A percentile compares a stretch with the other conserved stretches of the same genome.
Evolutionary conservation across 768 basidiomycete species (phyloP).

Genomic region (Mycena amicta): DNA sequence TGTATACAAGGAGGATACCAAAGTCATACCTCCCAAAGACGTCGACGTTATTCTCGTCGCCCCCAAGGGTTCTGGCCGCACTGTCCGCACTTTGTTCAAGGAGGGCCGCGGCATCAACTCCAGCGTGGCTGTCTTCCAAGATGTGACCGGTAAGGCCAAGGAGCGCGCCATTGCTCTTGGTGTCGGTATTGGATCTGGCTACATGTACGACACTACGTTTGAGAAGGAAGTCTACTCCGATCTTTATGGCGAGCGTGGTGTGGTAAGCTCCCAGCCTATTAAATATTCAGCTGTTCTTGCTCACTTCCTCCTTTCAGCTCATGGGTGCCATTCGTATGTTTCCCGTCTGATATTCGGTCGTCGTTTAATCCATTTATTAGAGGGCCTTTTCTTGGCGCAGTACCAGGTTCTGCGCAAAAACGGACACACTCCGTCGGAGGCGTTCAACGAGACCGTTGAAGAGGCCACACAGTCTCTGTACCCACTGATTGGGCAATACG

Average conservation of each 20-base stretch:
- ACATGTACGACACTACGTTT: slow-evolving; percentile 98
- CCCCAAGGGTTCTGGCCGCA: slow-evolving; percentile 98
- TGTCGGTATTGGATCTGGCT: slow-evolving; percentile 94
- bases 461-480: slow-evolving; percentile 99
- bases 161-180: slow-evolving; percentile 96
- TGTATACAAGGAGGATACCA: slow-evolving; percentile 96
- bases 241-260: slow-evolving; percentile 99
- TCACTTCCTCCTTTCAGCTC: slow-evolving; percentile 50
- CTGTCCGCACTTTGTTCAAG: slow-evolving; percentile 99
- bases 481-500: slow-evolving; percentile 94
- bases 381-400: slow-evolving; percentile 99
- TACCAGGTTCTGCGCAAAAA: slow-evolving; percentile 97
- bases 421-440: slow-evolving; percentile 96
- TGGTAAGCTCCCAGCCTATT: slow-evolving; percentile 58
- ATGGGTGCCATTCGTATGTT: slow-evolving; percentile 94
- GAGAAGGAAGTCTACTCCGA: slow-evolving; percentile 99
- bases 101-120: slow-evolving; percentile 99
- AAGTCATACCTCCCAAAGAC: slow-evolving; percentile 87
- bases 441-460: slow-evolving; percentile 99
- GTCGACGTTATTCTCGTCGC: slow-evolving; percentile 99
- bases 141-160: slow-evolving; percentile 96
- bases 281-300: slow-evolving; percentile 2
- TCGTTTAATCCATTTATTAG: slow-evolving; percentile 35
- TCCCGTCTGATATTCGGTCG: background rate
- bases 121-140: slow-evolving; percentile 93